A percentile compares a stretch with the other conserved stretches of the same genome.
phyloP scores from a whole-genome alignment of 176 grass and related monocot genomes.

The Carex parvula region DNA sequence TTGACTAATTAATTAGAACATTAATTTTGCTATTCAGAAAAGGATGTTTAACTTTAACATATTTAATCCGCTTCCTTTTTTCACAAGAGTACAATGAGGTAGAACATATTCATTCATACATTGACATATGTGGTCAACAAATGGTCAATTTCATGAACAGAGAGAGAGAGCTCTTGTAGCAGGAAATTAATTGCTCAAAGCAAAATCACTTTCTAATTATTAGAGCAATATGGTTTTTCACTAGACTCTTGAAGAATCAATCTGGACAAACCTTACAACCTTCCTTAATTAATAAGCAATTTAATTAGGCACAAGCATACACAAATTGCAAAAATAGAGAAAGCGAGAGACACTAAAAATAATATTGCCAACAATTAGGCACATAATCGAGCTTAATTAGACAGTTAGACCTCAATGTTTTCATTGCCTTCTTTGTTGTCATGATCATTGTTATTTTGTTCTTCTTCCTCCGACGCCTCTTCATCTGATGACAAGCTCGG shows the following conservation, averaged over 20 bases:
- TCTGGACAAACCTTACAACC: slow-evolving; percentile 1
- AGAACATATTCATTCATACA: background rate
- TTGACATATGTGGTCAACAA: background rate
- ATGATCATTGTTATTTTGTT: background rate
- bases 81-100: no score
- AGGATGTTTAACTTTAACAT: background rate
- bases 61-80: background rate
- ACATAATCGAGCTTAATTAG: background rate
- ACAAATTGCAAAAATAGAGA: background rate
- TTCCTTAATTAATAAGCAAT: slow-evolving; percentile 19
- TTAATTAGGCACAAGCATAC: slow-evolving; percentile 27
- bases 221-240: background rate
- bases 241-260: background rate
- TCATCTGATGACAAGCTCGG: background rate
- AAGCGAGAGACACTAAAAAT: slow-evolving; percentile 1
- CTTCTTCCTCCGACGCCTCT: background rate
- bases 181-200: background rate
- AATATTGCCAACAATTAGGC: slow-evolving; percentile 13
- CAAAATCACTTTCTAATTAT: slow-evolving; percentile 1
- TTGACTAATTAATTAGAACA: background rate
- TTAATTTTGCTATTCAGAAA: background rate
- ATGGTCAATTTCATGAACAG: slow-evolving; percentile 5
- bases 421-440: slow-evolving; percentile 16
- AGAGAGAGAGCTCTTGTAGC: background rate
- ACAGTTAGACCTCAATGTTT: background rate